Base-by-base conservation (phyloP, 208 protist species). In the Herpetomonas samuelpessoai region DNA sequence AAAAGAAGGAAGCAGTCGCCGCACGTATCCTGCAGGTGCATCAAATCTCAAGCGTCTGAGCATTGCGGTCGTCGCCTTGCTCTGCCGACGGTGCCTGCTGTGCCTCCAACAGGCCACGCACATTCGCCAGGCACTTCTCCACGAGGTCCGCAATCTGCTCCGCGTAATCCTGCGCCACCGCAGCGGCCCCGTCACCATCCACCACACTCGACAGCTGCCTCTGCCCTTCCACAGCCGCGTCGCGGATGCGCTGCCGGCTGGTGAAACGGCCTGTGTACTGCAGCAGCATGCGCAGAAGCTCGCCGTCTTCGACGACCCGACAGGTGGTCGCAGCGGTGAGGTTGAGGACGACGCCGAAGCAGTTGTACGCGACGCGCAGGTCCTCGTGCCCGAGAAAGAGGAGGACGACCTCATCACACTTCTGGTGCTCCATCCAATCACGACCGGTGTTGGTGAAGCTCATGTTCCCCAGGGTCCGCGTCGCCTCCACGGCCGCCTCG, bases 311-410 rank as follows among this genome's bases (percentile, higher is more conserved):
- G 19, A 83, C 80, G 3, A 87, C 59, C 39, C 81, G 83, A 63
- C 86, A 93, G n/a, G 57, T 61, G 44, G 76, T 81, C 3, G 77
- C 83, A 6, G 86, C 86, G 16, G 78, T 91, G 25, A 93, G 62
- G 68, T 93, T 93, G 2, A 93, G 78, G 41, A 93, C 31, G 9
- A 90, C 62, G 22, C 86, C 86, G 56, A 84, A 88, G 61, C 80
- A 91, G 74, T 91, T 91, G 66, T 91, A 93, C 45, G 86, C 83
- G 35, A 93, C 60, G 21, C 86, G 83, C 18, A 85, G 71, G 59
- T 93, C 86, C 57, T 90, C 83, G 55, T 93, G 86, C 1, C 81
- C 83, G 29, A 88, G 72, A 57, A 93, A 91, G 10, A 93, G 52
- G 12, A 89, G 69, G 16, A 79, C 53, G n/a, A 93, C 80, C 71